Percentiles rank a stretch among this genome's conserved stretches.
Evolutionary conservation across 2,329 filamentous ascomycete genomes (phyloP).

Genomic region (Fusarium sp.): DNA sequence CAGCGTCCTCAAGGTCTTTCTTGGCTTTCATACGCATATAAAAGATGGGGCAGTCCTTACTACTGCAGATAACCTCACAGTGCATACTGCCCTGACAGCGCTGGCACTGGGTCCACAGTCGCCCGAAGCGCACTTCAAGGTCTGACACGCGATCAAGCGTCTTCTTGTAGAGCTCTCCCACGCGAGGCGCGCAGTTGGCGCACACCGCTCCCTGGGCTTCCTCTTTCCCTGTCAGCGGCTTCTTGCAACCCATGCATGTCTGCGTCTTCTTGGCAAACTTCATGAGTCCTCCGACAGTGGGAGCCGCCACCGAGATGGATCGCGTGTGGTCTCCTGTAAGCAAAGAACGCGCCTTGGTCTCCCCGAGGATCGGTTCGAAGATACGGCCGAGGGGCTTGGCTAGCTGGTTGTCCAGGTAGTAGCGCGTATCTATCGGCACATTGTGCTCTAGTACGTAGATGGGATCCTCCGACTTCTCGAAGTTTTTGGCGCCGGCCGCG

Average conservation of each 20-base stretch:
- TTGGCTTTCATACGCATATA: constrained; percentile 99
- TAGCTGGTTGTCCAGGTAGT: constrained; percentile 98
- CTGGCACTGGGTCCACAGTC: constrained; percentile 98
- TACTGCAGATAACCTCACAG: constrained; percentile 97
- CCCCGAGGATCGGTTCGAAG: constrained; percentile 97
- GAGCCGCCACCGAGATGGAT: constrained; percentile 92
- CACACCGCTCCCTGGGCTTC: constrained; percentile 92
- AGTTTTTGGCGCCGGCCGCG: constrained; percentile 90
- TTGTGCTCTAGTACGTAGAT: constrained; percentile 98
- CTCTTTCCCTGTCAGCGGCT: constrained; percentile 84
- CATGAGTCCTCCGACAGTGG: constrained; percentile 94
- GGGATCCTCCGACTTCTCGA: constrained; percentile 96
- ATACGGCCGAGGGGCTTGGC: constrained; percentile 95
- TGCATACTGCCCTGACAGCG: constrained; percentile 98
- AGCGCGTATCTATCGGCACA: constrained; percentile 96
- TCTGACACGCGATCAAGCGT: constrained; percentile 90
- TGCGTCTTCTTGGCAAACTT: constrained; percentile 98
- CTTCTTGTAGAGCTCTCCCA: constrained; percentile 95
- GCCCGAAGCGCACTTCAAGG: constrained; percentile 90
- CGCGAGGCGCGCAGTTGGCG: constrained; percentile 83
- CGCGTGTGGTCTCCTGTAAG: constrained; percentile 95
- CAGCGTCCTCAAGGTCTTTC: constrained; percentile 96
- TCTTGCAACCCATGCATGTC: constrained; percentile 99
- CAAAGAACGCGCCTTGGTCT: constrained; percentile 88
- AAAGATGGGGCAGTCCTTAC: constrained; percentile 97